Conservation (phyloP, 148 eudicot genomes). For the Drosera capensis region DNA sequence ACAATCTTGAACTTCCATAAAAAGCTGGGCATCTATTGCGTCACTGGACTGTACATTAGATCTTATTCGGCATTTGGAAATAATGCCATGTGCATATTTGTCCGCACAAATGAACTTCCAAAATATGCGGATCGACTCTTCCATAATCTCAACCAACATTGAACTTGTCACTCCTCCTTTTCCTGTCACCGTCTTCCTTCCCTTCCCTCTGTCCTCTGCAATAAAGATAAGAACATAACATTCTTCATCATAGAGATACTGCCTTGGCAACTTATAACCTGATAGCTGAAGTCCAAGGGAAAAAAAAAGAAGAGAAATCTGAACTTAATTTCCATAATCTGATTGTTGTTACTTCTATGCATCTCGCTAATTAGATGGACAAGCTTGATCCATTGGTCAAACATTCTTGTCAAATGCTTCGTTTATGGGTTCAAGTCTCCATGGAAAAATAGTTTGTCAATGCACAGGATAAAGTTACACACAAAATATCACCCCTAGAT, state of each 20-base stretch:
- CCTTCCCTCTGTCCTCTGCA: not conserved
- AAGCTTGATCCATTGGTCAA: too few species aligned
- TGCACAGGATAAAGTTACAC: too few species aligned
- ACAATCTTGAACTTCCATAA: slow-evolving; percentile 31
- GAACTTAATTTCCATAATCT: too few species aligned
- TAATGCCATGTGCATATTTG: slow-evolving; percentile 3
- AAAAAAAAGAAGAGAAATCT: too few species aligned
- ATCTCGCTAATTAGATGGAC: too few species aligned
- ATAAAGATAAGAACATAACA: not conserved
- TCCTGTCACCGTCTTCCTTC: not conserved
- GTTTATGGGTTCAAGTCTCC: too few species aligned
- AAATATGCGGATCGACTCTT: not conserved
- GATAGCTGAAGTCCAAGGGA: not conserved
- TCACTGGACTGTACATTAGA: slow-evolving; percentile 24
- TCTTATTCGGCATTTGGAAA: slow-evolving; percentile 17
- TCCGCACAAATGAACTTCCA: not conserved
- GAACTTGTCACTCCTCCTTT: not conserved
- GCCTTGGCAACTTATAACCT: not conserved
- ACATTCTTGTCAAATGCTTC: too few species aligned
- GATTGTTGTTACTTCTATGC: too few species aligned
- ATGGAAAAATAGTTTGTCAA: too few species aligned
- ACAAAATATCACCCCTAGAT: too few species aligned
- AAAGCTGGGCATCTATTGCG: slow-evolving; percentile 33
- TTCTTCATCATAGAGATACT: not conserved
- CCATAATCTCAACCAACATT: not conserved